Percentiles rank a stretch among this genome's conserved stretches.
These are phyloP conservation scores for Neospora caninum DNA, from an alignment of 169 alveolate genomes.

Conservation along the genomic window DNA sequence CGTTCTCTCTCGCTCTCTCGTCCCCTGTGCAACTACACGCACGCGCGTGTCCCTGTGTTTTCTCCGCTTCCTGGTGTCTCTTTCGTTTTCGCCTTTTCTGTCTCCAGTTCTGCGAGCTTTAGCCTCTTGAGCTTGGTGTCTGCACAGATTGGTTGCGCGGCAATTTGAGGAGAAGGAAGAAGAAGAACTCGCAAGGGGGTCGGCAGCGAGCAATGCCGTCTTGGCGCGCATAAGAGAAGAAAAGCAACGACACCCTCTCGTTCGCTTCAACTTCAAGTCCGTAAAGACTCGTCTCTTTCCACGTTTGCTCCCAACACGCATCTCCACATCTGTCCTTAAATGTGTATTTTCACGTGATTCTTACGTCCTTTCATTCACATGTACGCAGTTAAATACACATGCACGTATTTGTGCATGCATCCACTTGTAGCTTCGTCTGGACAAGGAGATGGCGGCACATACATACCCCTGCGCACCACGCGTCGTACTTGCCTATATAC, in stretches of 20 bases:
- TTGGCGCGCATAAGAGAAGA: conserved; percentile 36
- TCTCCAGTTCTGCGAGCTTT: not conserved
- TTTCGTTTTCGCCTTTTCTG: not conserved
- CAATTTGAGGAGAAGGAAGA: conserved; percentile 32
- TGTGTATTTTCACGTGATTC: not conserved
- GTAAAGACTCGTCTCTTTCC: not conserved
- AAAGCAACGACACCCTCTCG: conserved; percentile 35
- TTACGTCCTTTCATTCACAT: not conserved
- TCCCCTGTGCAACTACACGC: too few species aligned
- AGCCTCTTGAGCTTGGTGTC: too few species aligned
- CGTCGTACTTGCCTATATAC: not conserved
- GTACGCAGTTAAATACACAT: not conserved
- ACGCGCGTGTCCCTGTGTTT: too few species aligned
- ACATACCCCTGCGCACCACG: too few species aligned
- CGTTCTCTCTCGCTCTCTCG: too few species aligned
- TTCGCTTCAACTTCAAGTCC: conserved; percentile 27
- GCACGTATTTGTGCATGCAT: not conserved
- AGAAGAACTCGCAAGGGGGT: conserved; percentile 6
- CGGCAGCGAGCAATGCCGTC: conserved; percentile 22
- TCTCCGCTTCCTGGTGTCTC: too few species aligned
- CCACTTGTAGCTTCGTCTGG: too few species aligned
- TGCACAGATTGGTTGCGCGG: not conserved
- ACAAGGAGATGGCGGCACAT: too few species aligned
- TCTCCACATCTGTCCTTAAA: not conserved
- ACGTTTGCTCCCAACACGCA: not conserved